Base-by-base conservation (phyloP, 1,139 yeast genomes). In the Suhomyces bolitotheri region DNA sequence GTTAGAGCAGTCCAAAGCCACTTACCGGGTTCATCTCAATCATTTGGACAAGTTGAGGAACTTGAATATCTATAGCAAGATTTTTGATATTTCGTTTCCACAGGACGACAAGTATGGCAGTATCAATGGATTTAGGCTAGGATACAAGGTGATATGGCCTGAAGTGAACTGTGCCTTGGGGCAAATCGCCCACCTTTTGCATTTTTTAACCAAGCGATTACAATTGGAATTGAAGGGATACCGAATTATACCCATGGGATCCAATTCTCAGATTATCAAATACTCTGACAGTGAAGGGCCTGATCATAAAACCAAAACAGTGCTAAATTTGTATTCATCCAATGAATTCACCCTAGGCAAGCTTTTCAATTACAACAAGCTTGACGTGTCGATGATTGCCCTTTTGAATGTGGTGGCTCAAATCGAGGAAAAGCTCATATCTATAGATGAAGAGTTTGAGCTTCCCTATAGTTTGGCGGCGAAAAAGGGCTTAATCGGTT, bases 161-260 rank as follows among this genome's bases (percentile, higher is more conserved):
- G 98, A 92, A 50, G 80, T 89, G 26, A 92, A 90, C 54, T 94
- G 95, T 1, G 97, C 96, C 0, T 64, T 92, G 56, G 98, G 98
- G 0, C 96, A 90, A 50, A 66, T 90, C 2, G 75, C 87, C 4
- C 58, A 89, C 13, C 60, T 90, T 15, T 57, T 90, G 26, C 73
- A 82, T 0, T 86, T 94, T 4, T 70, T 90, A 4, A 62, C 76
- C 3, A 69, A 76, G 17, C 66, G 83, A 39, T 66, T 89, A 25
- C 68, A 76, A 12, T 59, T 85, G 19, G 68, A 71, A 25, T 56
- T 88, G 6, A 62, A 64, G 0, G 77, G 78, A 5, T 90, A 85
- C 56, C 76, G 74, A 41, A 59, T 90, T 15, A 74, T 81, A 15
- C 96, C 97, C 0, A 66, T 86, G 72, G 97, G 97, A 0, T 84